phyloP scores from a whole-genome alignment of 805 yeast genomes.

The Suhomyces prunicola region DNA sequence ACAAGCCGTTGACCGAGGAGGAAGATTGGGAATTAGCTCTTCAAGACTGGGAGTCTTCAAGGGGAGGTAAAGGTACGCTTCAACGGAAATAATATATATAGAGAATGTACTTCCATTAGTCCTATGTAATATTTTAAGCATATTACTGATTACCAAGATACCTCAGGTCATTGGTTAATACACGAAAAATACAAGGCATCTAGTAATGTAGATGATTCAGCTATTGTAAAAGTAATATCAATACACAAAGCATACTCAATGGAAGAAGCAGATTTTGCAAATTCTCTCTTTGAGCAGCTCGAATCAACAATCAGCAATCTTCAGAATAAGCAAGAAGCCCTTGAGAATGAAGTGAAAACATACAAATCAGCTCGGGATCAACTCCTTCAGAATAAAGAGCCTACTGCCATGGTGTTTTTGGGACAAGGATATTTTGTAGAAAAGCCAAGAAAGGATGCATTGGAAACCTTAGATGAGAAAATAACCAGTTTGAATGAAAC shows the following conservation, averaged over 20 bases:
- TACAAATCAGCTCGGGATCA: constrained; percentile 3
- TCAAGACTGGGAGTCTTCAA: constrained; percentile 25
- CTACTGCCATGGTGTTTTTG: constrained; percentile 25
- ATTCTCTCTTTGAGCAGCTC: constrained; percentile 1
- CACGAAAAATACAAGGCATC: background rate
- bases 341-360: constrained; percentile 5
- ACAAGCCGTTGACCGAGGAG: constrained; percentile 48
- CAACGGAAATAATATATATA: background rate
- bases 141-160: background rate
- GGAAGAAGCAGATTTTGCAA: background rate
- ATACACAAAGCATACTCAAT: background rate
- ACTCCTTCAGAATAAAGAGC: background rate
- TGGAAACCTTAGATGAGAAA: constrained; percentile 23
- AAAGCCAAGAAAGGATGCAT: constrained; percentile 26
- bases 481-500: constrained; percentile 32
- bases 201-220: background rate
- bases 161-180: background rate
- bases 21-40: constrained; percentile 63
- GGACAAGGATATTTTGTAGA: constrained; percentile 44
- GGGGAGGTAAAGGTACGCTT: constrained; percentile 14
- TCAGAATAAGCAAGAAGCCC: constrained; percentile 3
- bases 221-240: background rate
- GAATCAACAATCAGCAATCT: constrained; percentile 1
- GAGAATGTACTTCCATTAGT: background rate
- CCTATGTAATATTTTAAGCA: background rate